Conservation (phyloP, 1,284 basidiomycete species). For the Agaricales sp. region DNA sequence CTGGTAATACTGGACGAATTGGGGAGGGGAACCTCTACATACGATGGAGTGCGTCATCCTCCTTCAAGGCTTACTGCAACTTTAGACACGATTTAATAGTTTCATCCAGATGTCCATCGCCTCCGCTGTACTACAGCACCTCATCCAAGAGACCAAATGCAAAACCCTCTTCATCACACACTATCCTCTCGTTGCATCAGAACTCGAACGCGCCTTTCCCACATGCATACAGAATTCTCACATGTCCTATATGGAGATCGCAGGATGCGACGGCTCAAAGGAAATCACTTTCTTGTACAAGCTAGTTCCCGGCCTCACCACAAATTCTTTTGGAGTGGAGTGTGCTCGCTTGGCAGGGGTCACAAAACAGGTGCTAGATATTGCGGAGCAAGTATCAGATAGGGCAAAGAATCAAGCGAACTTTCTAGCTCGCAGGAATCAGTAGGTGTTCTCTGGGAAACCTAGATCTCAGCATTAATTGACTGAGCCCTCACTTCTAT, state of each 20-base stretch:
- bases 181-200: slow-evolving; percentile 68
- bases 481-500: too few relatives aligned
- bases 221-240: slow-evolving; percentile 66
- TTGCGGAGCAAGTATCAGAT: slow-evolving; percentile 46
- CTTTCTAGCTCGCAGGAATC: slow-evolving; percentile 37
- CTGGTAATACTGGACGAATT: slow-evolving; percentile 84
- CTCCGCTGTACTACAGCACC: slow-evolving; percentile 66
- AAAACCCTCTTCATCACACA: slow-evolving; percentile 94
- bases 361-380: slow-evolving; percentile 52
- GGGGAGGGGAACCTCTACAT: slow-evolving; percentile 78
- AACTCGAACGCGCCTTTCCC: slow-evolving; percentile 43
- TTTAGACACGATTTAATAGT: slow-evolving; percentile 3
- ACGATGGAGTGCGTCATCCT: slow-evolving; percentile 57
- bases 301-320: slow-evolving; percentile 62
- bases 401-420: slow-evolving; percentile 46
- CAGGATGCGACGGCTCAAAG: slow-evolving; percentile 55
- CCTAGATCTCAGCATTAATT: too few relatives aligned
- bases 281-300: slow-evolving; percentile 83
- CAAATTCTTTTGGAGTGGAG: slow-evolving; percentile 82
- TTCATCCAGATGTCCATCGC: slow-evolving; percentile 75
- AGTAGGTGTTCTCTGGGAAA: too few relatives aligned
- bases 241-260: slow-evolving; percentile 73
- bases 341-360: slow-evolving; percentile 81
- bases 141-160: slow-evolving; percentile 53
- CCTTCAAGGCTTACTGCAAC: neutral